These are phyloP conservation scores for Oryza meridionalis DNA, from an alignment of 176 grass and related monocot species.

Conservation along the genomic window DNA sequence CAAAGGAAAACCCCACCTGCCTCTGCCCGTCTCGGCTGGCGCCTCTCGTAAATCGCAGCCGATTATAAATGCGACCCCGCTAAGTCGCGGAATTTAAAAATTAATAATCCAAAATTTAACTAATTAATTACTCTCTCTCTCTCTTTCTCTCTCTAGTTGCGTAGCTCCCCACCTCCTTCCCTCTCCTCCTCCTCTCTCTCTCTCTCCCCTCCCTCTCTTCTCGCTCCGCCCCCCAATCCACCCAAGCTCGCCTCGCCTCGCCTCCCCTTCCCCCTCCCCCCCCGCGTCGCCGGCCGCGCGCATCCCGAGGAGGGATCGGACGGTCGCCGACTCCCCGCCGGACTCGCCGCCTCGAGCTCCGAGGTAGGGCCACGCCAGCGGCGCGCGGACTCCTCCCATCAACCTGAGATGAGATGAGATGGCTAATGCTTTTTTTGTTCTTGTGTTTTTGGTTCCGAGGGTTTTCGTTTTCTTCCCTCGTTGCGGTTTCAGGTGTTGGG, in stretches of 20 bases:
- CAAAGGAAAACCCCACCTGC: background rate
- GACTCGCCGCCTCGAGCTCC: background rate
- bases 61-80: background rate
- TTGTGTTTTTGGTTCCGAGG: background rate
- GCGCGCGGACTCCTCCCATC: background rate
- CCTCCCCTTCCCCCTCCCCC: background rate
- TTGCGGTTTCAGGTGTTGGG: background rate
- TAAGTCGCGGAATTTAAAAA: slow-evolving; percentile 23
- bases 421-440: background rate
- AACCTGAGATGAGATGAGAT: background rate
- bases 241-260: slow-evolving; percentile 25
- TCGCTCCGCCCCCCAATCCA: slow-evolving; percentile 39
- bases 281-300: slow-evolving; percentile 37
- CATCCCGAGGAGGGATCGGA: slow-evolving; percentile 52
- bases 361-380: slow-evolving; percentile 29
- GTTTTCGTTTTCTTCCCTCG: background rate
- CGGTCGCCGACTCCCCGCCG: background rate
- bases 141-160: slow-evolving; percentile 27
- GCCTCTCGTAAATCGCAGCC: background rate
- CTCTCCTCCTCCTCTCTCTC: background rate
- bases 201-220: background rate
- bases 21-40: background rate
- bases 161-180: slow-evolving; percentile 40
- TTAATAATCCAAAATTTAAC: background rate
- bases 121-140: slow-evolving; percentile 31